Evolutionary conservation across 2,329 filamentous ascomycete species (phyloP).

Genomic region (Akanthomyces muscarius): DNA sequence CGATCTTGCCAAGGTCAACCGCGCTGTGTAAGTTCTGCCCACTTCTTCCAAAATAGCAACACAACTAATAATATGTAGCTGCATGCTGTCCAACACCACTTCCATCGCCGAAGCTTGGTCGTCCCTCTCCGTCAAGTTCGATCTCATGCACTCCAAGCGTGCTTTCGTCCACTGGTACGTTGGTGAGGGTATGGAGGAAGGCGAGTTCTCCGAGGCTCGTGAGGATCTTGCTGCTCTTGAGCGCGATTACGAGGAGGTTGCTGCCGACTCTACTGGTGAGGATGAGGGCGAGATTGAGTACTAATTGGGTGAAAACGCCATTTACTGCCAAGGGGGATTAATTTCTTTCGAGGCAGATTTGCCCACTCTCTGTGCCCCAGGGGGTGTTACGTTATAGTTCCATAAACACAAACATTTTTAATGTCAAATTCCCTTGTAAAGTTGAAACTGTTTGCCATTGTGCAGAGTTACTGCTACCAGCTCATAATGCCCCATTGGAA

Average conservation of each 20-base stretch:
- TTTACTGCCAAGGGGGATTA: conserved; percentile 20
- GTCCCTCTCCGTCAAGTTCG: conserved; percentile 94
- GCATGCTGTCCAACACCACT: conserved; percentile 99
- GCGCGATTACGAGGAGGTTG: conserved; percentile 98
- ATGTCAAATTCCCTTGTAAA: conserved; percentile 18
- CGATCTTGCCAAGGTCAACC: conserved; percentile 95
- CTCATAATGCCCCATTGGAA: not conserved
- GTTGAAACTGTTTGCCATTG: not conserved
- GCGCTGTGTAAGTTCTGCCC: conserved; percentile 74
- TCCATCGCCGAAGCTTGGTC: conserved; percentile 98
- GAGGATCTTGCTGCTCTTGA: conserved; percentile 97
- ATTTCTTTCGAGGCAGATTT: conserved; percentile 23
- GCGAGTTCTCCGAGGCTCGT: conserved; percentile 98
- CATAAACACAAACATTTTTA: conserved; percentile 25
- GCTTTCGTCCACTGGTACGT: conserved; percentile 99
- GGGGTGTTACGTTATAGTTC: conserved; percentile 38
- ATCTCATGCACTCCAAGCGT: conserved; percentile 99
- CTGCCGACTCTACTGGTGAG: conserved; percentile 84
- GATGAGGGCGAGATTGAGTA: conserved; percentile 91
- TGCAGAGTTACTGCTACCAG: not conserved
- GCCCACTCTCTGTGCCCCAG: conserved; percentile 28
- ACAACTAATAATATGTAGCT: conserved; percentile 48
- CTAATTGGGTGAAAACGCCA: conserved; percentile 45
- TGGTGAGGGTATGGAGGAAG: conserved; percentile 99
- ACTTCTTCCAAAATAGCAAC: not conserved